Evolutionary conservation across 2,329 filamentous ascomycete genomes (phyloP).

Genomic region (Phyllosticta paracitricarpa): DNA sequence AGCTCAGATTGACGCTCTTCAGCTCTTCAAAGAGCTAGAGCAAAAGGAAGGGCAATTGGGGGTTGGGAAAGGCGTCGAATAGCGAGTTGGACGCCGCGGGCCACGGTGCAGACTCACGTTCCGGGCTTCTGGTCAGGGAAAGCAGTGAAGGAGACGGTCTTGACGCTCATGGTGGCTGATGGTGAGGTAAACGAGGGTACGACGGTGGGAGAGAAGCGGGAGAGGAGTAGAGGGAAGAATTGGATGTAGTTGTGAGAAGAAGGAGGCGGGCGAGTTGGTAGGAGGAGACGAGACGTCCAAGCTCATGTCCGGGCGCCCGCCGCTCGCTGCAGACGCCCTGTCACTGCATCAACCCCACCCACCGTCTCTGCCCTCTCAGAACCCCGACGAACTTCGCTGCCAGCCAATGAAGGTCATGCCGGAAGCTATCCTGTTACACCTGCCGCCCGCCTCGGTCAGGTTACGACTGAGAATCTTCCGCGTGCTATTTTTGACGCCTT

Average conservation of each 20-base stretch:
- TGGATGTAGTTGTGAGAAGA: conserved; percentile 1
- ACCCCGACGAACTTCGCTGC: background rate
- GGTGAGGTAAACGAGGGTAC: background rate
- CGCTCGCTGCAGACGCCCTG: background rate
- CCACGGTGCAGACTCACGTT: conserved; percentile 60
- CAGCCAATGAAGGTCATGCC: background rate
- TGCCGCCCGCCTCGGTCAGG: background rate
- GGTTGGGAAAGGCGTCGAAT: conserved; percentile 11
- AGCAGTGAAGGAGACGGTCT: conserved; percentile 72
- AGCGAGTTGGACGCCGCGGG: background rate
- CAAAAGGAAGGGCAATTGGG: conserved; percentile 10
- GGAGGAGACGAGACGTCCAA: background rate
- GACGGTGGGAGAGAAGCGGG: background rate
- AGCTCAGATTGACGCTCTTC: background rate
- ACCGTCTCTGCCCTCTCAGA: background rate
- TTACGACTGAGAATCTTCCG: background rate
- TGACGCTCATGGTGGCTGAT: conserved; percentile 50
- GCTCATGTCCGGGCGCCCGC: background rate
- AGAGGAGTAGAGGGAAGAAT: conserved; percentile 1
- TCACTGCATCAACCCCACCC: background rate
- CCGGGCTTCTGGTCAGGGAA: conserved; percentile 97
- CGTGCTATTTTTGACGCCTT: background rate
- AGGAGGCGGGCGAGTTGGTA: background rate
- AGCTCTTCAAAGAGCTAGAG: background rate
- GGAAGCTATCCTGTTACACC: background rate